Percentiles rank a stretch among this genome's conserved stretches.
Conservation (phyloP, 2,329 filamentous ascomycete species). For the Ambrosiella beaveri region DNA sequence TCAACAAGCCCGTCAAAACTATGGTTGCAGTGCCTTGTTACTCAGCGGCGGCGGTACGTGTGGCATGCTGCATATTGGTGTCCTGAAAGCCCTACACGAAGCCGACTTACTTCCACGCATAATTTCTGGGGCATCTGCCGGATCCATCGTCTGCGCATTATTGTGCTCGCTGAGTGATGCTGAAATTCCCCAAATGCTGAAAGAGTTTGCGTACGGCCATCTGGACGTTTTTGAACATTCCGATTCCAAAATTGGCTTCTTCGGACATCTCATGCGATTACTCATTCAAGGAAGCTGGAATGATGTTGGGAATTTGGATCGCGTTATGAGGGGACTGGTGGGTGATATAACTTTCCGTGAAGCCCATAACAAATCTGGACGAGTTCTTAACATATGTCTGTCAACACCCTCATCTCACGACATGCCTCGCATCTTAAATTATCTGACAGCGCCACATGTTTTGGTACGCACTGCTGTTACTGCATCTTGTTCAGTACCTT, state of each 20-base stretch:
- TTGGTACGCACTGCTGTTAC: slow-evolving; percentile 93
- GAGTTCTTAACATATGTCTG: slow-evolving; percentile 87
- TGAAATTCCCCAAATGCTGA: slow-evolving; percentile 53
- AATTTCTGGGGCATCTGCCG: slow-evolving; percentile 74
- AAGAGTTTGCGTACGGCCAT: slow-evolving; percentile 61
- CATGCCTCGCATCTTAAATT: slow-evolving; percentile 73
- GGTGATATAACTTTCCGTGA: slow-evolving; percentile 91
- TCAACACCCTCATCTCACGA: slow-evolving; percentile 79
- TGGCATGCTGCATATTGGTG: slow-evolving; percentile 83
- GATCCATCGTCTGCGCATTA: slow-evolving; percentile 70
- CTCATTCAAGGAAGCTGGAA: slow-evolving; percentile 72
- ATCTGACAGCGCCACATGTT: slow-evolving; percentile 83
- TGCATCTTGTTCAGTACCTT: slow-evolving; percentile 84
- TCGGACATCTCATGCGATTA: slow-evolving; percentile 53
- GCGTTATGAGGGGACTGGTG: slow-evolving; percentile 64
- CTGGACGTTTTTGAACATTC: slow-evolving; percentile 60
- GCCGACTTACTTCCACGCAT: slow-evolving; percentile 62
- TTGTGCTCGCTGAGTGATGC: slow-evolving; percentile 63
- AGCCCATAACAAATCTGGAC: slow-evolving; percentile 81
- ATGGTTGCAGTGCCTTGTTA: slow-evolving; percentile 67
- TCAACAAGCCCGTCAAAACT: slow-evolving; percentile 57
- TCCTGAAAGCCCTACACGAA: slow-evolving; percentile 66
- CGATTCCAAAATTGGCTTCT: slow-evolving; percentile 26
- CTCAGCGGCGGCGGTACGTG: slow-evolving; percentile 78
- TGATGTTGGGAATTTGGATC: slow-evolving; percentile 63